These are phyloP conservation scores for Vachellia pachyceras DNA, from an alignment of 306 rosid genomes.

Conservation along the genomic window DNA sequence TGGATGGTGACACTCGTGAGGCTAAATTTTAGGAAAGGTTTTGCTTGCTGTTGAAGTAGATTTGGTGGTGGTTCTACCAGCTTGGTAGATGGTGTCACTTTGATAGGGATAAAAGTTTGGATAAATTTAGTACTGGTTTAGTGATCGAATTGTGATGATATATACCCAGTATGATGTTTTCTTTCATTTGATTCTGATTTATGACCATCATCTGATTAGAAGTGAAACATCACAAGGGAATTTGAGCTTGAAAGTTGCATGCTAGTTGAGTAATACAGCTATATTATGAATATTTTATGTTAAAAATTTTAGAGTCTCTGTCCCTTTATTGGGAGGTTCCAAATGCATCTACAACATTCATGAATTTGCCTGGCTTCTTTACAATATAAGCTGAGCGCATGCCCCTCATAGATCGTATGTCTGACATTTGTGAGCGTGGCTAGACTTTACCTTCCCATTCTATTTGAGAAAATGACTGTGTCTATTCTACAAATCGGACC, in stretches of 20 bases:
- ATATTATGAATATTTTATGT: constrained; percentile 4
- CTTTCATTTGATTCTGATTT: background rate
- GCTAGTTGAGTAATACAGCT: background rate
- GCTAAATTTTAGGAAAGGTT: no score
- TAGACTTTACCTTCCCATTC: background rate
- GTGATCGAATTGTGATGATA: background rate
- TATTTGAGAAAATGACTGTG: background rate
- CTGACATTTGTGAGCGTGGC: background rate
- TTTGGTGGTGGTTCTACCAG: background rate
- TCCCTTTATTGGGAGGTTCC: background rate
- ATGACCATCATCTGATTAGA: background rate
- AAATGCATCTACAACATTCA: background rate
- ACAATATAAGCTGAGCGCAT: background rate
- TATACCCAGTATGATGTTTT: background rate
- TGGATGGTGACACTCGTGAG: background rate
- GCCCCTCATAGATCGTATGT: background rate
- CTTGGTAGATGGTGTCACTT: background rate
- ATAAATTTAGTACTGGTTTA: background rate
- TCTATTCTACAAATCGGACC: background rate
- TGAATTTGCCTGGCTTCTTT: background rate
- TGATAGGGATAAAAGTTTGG: background rate
- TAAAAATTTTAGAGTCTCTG: background rate
- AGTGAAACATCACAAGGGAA: background rate
- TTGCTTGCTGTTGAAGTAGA: no score
- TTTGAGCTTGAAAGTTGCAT: constrained; percentile 17